A percentile compares a stretch with the other conserved stretches of the same genome.
These are phyloP conservation scores for Spinacia oleracea DNA, from an alignment of 179 eudicot species.

Conservation along the genomic window DNA sequence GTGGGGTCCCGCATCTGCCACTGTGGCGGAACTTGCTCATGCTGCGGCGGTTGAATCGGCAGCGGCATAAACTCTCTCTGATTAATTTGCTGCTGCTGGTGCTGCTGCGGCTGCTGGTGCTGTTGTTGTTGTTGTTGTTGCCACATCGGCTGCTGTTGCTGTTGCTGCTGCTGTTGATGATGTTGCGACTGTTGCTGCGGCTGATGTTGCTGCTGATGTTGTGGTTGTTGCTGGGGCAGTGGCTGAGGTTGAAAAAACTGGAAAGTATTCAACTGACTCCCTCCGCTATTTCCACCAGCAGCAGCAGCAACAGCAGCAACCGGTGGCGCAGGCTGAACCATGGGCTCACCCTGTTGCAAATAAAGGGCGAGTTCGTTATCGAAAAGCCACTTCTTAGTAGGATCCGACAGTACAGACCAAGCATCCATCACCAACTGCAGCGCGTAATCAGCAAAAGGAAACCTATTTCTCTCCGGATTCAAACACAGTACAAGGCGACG, in stretches of 20 bases:
- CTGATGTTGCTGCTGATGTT: conserved; percentile 12
- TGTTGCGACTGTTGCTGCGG: background rate
- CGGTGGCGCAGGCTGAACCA: background rate
- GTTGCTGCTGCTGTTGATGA: conserved; percentile 23
- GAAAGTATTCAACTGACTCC: conserved; percentile 36
- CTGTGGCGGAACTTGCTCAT: conserved; percentile 30
- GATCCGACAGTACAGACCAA: conserved; percentile 47
- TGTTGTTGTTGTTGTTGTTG: conserved; percentile 14
- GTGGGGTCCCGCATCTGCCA: conserved; percentile 38
- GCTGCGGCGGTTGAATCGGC: conserved; percentile 7
- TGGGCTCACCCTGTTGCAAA: conserved; percentile 24
- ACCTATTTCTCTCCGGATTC: conserved; percentile 48
- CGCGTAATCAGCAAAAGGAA: conserved; percentile 61
- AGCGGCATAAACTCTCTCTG: conserved; percentile 32
- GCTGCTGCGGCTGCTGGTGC: background rate
- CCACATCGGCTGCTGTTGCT: conserved; percentile 27
- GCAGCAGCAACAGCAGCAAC: background rate
- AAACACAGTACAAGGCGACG: conserved; percentile 48
- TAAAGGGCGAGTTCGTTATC: conserved; percentile 37
- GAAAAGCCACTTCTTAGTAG: conserved; percentile 35
- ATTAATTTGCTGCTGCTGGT: conserved; percentile 12
- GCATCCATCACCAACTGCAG: conserved; percentile 36
- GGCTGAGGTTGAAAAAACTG: conserved; percentile 44
- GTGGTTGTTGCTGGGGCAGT: conserved; percentile 20
- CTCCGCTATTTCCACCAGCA: background rate